These are phyloP conservation scores for Ganoderma boninense DNA, from an alignment of 1,284 basidiomycete species.

Conservation along the genomic window DNA sequence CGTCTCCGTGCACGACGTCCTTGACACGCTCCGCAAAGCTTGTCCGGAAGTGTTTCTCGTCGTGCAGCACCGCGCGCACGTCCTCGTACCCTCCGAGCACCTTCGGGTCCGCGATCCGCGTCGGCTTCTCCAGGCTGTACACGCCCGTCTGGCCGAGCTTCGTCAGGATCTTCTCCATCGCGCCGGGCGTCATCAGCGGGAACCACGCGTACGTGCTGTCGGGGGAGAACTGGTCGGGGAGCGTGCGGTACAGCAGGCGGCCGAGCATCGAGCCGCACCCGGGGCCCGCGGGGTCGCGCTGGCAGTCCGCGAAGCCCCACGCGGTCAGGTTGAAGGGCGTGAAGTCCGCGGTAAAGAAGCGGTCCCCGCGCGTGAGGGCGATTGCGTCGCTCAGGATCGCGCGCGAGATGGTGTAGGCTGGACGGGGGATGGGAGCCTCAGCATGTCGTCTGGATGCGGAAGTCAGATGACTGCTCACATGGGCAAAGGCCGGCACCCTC, in stretches of 20 bases:
- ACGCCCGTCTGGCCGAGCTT: conserved; percentile 60
- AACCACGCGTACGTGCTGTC: conserved; percentile 86
- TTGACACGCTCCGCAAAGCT: conserved; percentile 59
- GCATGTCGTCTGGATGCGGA: not conserved
- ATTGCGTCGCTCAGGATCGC: conserved; percentile 92
- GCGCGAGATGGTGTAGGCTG: conserved; percentile 85
- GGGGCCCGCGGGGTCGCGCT: conserved; percentile 70
- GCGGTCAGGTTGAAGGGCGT: conserved; percentile 84
- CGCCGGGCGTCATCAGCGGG: conserved; percentile 80
- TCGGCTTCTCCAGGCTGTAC: conserved; percentile 63
- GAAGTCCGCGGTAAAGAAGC: conserved; percentile 85
- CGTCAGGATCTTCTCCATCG: conserved; percentile 68
- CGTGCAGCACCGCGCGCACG: conserved; percentile 61
- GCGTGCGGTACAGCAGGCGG: conserved; percentile 74
- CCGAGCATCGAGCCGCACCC: conserved; percentile 81
- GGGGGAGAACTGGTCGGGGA: conserved; percentile 74
- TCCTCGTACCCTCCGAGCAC: conserved; percentile 57
- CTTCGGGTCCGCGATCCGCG: conserved; percentile 35
- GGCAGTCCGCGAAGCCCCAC: conserved; percentile 84
- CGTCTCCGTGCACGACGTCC: conserved; percentile 62
- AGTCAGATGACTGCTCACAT: conserved; percentile 48
- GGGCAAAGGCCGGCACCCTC: conserved; percentile 86
- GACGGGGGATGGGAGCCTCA: not conserved
- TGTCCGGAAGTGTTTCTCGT: conserved; percentile 52
- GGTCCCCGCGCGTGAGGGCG: conserved; percentile 83